phyloP scores from a whole-genome alignment of 345 rosid genomes.

The Kandelia obovata region DNA sequence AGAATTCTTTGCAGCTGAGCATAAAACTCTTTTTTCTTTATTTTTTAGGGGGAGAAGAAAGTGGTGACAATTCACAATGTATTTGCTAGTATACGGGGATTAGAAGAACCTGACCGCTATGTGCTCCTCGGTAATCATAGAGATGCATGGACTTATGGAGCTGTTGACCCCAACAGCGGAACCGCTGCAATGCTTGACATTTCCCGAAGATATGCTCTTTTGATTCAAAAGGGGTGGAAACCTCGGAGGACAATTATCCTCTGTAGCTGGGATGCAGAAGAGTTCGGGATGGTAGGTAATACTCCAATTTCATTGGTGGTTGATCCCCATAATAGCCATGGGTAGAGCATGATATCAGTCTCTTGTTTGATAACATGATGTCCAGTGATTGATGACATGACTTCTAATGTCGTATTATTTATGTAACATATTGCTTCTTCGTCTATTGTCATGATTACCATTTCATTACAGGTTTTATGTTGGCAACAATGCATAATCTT shows the following conservation, averaged over 20 bases:
- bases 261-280: slow-evolving; percentile 98
- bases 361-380: not conserved
- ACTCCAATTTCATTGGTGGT: slow-evolving; percentile 9
- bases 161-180: slow-evolving; percentile 97
- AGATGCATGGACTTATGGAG: slow-evolving; percentile 99
- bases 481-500: too few relatives aligned
- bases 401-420: not conserved
- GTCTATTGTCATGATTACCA: too few relatives aligned
- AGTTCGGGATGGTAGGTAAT: slow-evolving; percentile 92
- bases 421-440: too few relatives aligned
- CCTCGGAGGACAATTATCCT: slow-evolving; percentile 85
- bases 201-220: slow-evolving; percentile 59
- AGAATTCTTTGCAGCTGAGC: slow-evolving; percentile 3
- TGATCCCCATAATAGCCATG: not conserved
- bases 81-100: slow-evolving; percentile 65
- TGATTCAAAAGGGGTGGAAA: slow-evolving; percentile 72
- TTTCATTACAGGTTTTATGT: too few relatives aligned
- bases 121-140: slow-evolving; percentile 88
- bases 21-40: not conserved
- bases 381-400: too few relatives aligned
- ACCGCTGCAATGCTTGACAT: slow-evolving; percentile 92
- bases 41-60: slow-evolving; percentile 67
- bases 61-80: slow-evolving; percentile 58
- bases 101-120: slow-evolving; percentile 74
- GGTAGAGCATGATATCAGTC: not conserved